Base-by-base conservation (phyloP, 331 rosid species). In the Cydonia oblonga region DNA sequence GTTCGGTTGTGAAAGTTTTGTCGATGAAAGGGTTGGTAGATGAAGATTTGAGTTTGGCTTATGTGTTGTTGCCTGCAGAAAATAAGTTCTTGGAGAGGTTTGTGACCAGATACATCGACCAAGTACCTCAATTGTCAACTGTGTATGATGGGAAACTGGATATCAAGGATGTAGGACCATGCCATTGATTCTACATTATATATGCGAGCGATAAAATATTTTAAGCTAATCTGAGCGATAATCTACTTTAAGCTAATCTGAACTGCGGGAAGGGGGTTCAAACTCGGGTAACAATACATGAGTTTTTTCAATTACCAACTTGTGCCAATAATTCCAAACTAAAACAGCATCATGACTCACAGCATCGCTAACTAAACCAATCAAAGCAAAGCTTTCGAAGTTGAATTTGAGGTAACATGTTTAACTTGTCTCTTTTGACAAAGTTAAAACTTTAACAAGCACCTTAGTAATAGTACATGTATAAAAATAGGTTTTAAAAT, bases 381-480 rank as follows among this genome's bases (percentile, higher is more conserved):
- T 42, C 49, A 42, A 11, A 38, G 44, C 44, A 38, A 38, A 42
- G 49, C 49, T 4, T 42, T 42, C 16, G 49, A 11, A 42, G 5
- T 42, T 42, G 49, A 42, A 12, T 11, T 42, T 42, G 49, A 4
- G 49, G 49, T 12, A 42, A 12, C 4, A 42, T 67, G 44, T 74
- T 28, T 22, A 57, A 8, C 24, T 44, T 18, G 20, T 52, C 23
- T 52, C 42, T 70, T 42, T 42, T 24, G 66, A 24, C 14, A 33
- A 61, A 12, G 49, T 25, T 65, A 59, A 9, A 58, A 77, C 65
- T 25, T 66, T 35, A 71, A 64, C 61, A 49, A 77, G 32, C 59
- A 72, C 49, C 29, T 77, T 81, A 74, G 76, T 77, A 78, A 73
- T 81, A 74, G 75, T 70, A 78, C 83, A 66, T 67, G 78, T 22